Evolutionary conservation across 345 rosid genomes (phyloP), one percentile per base, ranked within the genome.

Genomic region (Salix suchowensis): DNA sequence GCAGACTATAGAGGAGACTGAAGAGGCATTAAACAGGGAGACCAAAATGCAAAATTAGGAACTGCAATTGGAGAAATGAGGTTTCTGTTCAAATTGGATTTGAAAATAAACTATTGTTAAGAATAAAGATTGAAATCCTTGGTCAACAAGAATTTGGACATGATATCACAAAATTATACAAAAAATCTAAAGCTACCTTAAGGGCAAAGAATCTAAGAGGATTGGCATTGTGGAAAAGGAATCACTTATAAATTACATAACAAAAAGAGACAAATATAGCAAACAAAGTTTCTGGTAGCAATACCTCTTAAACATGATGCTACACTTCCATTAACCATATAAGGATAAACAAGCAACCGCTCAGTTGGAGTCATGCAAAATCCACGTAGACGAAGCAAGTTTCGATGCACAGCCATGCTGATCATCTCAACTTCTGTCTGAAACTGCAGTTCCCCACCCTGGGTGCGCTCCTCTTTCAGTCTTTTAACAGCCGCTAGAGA

Each of bases 291-390:
- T 32, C 65, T 24, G 32, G 58, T 72, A 66, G 74, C 39, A 34
- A 30, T 86, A 94, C 97, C 98, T 88, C 97, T 87, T 79, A 95
- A 86, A 82, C 98, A 92, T 42, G 98, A 94, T 78, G 97, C 97
- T 9, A 91, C 97, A 84, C 98, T 94, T 85, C 98, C 98, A 84
- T 94, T 91, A 81, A 36, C 82, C 97, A 94, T 94, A 71, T 15
- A 94, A 32, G 97, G 97, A 85, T 94, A 94, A 66, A 94, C 95
- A 68, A 94, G 92, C 77, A 94, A 80, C 74, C 98, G 87, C 78
- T 94, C 98, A 5, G 98, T 94, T 16, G 95, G 95, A 8, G 97
- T 91, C 95, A 94, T 92, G 87, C 97, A 94, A 88, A 94, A 94
- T 52, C 98, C 97, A 72, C 87, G 92, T 48, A 91, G 87, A 44